Evolutionary conservation across 345 rosid genomes (phyloP), one percentile per base, ranked within the genome.

Genomic region (Carallia pectinifolia): DNA sequence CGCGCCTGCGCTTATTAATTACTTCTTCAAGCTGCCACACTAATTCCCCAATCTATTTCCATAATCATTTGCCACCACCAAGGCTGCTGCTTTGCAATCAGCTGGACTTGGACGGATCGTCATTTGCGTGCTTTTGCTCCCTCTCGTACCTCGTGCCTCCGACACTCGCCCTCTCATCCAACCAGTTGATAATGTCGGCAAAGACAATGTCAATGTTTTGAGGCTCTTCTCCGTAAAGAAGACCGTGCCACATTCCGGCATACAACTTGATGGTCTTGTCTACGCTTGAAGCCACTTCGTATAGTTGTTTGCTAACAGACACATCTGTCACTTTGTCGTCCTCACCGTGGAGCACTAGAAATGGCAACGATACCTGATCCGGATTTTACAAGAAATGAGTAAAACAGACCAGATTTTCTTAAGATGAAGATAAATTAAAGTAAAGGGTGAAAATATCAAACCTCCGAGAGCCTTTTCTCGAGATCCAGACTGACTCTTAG

Each of bases 241-340:
- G 61, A 0, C 98, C 96, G 36, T 94, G 98, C 98, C 97, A 94
- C 97, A 91, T 94, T 0, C 68, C 86, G 0, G 88, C 87, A 61
- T 93, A 93, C 59, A 89, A 38, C 82, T 89, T 91, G 23, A 93
- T 70, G 37, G 88, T 85, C 82, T 93, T 93, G 86, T 91, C 96
- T 0, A 74, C 17, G 75, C 91, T 87, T 17, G 83, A 76, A 7
- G 98, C 84, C 1, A 75, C 78, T 1, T 77, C 69, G 48, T 70
- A 76, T 6, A 93, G 77, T 39, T 79, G 81, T 58, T 82, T 72
- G 87, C 97, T 93, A 0, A 80, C 85, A 0, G 72, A 69, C 74
- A 81, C 84, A 36, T 89, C 96, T 0, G 91, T 93, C 80, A 93
- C 98, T 72, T 61, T 85, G 67, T 93, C 98, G 0, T 87, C 97